Evolutionary conservation across 139 green algal species (phyloP), one percentile per base, ranked within the genome.

Genomic region (Chlorella ohadii): DNA sequence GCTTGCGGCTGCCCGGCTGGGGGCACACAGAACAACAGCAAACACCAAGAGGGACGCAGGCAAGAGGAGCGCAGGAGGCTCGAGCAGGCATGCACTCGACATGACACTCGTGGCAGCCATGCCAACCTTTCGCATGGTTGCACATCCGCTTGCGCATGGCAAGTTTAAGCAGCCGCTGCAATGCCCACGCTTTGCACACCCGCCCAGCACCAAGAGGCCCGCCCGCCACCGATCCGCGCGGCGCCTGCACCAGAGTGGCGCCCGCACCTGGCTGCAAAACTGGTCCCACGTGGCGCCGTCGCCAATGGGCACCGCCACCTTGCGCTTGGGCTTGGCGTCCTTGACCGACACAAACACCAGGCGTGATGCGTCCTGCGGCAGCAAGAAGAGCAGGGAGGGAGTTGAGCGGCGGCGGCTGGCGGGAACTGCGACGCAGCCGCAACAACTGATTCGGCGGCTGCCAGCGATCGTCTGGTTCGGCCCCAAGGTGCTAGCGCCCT

Each of bases 261-360:
- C 22, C 17, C 38, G 70, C 76, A 93, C 91, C 85, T 92, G 89
- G 31, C 88, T 59, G 20, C 93, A 72, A 79, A 97, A 97, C 31
- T 93, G 76, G 9, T 93, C 88, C 93, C 92, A 97, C 25, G 83
- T 93, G 68, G 86, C 91, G 23, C 83, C 85, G 73, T 97, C 94
- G 2, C 92, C 92, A 15, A 97, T 91, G 13, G 94, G 94, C 2
- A 97, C 90, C 15, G 94, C 94, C 27, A 97, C 93, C 51, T 97
- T 97, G 64, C 93, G 76, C 55, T 92, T 93, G 9, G 94, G 93
- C 47, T 95, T 94, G 2, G 92, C 92, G 68, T 95, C 91, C 59
- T 92, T 92, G 4, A 97, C 91, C 5, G 88, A 96, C 0, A 96
- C 93, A 78, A 97, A 97, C 36, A 97, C 94, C 17, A 97, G 89